Percentiles rank a stretch among this genome's conserved stretches.
phyloP scores from a whole-genome alignment of 345 rosid species.

The Acer saccharum region DNA sequence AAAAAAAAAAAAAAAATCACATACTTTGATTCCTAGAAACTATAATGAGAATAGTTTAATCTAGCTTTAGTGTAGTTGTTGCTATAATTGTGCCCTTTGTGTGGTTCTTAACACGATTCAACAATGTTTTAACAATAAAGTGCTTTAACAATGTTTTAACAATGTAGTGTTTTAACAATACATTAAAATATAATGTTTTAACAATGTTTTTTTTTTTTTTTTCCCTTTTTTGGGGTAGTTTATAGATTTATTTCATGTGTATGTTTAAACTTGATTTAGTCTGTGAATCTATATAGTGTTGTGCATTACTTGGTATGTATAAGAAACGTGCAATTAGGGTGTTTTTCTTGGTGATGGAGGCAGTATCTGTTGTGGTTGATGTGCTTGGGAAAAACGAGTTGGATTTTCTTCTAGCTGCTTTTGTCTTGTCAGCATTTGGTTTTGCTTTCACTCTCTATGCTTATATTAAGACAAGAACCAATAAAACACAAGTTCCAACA shows the following conservation, averaged over 20 bases:
- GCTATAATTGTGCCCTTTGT: not conserved
- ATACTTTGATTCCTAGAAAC: not conserved
- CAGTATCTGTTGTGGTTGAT: not conserved
- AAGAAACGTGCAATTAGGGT: not conserved
- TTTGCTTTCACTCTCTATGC: not conserved
- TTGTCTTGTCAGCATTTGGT: slow-evolving; percentile 7
- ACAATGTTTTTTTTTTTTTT: no score
- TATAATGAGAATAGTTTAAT: not conserved
- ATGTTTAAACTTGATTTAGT: no score
- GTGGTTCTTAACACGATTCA: not conserved
- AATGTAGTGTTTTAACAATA: no score
- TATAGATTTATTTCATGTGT: no score
- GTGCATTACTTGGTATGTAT: not conserved
- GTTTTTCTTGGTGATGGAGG: not conserved
- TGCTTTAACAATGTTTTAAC: no score
- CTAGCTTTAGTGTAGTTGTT: not conserved
- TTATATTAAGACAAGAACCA: not conserved
- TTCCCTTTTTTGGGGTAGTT: no score
- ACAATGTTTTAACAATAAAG: no score
- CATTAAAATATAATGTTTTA: no score
- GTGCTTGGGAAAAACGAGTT: not conserved
- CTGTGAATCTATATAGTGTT: not conserved
- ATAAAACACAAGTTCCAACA: not conserved
- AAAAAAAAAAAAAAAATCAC: no score
- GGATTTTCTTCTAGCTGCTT: not conserved